Percentiles rank a stretch among this genome's conserved stretches.
Evolutionary conservation across 495 filamentous ascomycete species (phyloP).

Genomic region (Penicillium atrosanguineum): DNA sequence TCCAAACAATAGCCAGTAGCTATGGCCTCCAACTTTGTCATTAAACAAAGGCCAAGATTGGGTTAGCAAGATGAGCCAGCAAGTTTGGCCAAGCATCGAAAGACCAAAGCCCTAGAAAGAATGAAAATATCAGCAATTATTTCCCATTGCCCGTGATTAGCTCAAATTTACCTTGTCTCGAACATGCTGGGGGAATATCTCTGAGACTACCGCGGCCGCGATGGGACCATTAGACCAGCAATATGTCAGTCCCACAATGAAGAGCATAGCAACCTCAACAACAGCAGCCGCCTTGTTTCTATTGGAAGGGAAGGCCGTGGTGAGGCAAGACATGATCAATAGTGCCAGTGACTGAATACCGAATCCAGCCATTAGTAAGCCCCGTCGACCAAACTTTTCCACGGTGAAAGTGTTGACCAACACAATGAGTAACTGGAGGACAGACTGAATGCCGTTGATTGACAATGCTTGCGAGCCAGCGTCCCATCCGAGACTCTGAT

Average conservation of each 20-base stretch:
- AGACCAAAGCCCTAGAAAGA: slow-evolving; percentile 25
- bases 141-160: background rate
- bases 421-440: slow-evolving; percentile 36
- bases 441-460: slow-evolving; percentile 36
- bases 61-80: slow-evolving; percentile 32
- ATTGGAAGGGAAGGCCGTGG: slow-evolving; percentile 34
- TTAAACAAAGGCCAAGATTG: slow-evolving; percentile 39
- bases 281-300: slow-evolving; percentile 32
- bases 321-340: slow-evolving; percentile 30
- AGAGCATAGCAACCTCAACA: slow-evolving; percentile 36
- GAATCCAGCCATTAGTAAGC: slow-evolving; percentile 32
- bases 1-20: slow-evolving; percentile 36
- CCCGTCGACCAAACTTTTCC: slow-evolving; percentile 32
- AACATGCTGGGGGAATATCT: slow-evolving; percentile 39
- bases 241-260: slow-evolving; percentile 37
- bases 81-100: slow-evolving; percentile 33
- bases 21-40: slow-evolving; percentile 27
- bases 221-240: slow-evolving; percentile 40
- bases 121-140: background rate
- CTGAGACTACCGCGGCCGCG: slow-evolving; percentile 28
- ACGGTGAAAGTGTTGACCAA: slow-evolving; percentile 41
- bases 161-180: slow-evolving; percentile 28
- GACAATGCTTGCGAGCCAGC: slow-evolving; percentile 32
- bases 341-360: slow-evolving; percentile 31
- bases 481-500: slow-evolving; percentile 36